Conservation (phyloP, 352 stramenopile genomes). For the Phytophthora constricta region DNA sequence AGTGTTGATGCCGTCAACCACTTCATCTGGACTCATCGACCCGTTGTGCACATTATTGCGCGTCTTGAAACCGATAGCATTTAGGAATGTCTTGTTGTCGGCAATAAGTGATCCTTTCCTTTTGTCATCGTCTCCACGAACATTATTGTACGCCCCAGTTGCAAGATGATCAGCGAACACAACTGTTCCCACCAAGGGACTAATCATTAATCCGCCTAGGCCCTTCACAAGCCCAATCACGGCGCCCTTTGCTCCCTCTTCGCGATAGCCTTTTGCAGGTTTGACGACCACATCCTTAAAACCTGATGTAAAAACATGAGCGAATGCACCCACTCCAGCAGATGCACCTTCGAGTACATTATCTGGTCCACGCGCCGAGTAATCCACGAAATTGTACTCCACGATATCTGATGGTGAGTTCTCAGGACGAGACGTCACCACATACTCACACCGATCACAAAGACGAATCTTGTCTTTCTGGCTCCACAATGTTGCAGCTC, state of each 20-base stretch:
- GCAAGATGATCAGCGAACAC: conserved; percentile 74
- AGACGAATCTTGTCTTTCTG: conserved; percentile 58
- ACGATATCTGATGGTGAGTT: conserved; percentile 56
- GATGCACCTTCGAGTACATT: conserved; percentile 58
- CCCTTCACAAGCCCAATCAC: conserved; percentile 68
- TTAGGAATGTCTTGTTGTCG: conserved; percentile 50
- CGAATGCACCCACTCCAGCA: conserved; percentile 60
- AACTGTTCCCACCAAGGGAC: conserved; percentile 58
- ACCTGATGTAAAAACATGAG: conserved; percentile 67
- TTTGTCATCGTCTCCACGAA: conserved; percentile 45
- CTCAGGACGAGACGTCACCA: conserved; percentile 49
- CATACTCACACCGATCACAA: conserved; percentile 65
- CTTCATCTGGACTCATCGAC: conserved; percentile 58
- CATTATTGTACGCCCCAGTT: conserved; percentile 68
- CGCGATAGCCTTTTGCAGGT: conserved; percentile 60
- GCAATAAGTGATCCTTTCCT: conserved; percentile 58
- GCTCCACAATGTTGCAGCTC: conserved; percentile 64
- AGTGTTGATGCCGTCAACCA: conserved; percentile 35
- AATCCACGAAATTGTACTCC: conserved; percentile 73
- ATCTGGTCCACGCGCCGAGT: conserved; percentile 59
- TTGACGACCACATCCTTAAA: conserved; percentile 74
- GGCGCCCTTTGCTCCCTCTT: conserved; percentile 66
- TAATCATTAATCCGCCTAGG: conserved; percentile 56
- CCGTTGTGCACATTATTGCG: conserved; percentile 54
- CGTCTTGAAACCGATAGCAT: conserved; percentile 46